Conservation (phyloP, 148 eudicot genomes). For the Persicaria maculosa region DNA sequence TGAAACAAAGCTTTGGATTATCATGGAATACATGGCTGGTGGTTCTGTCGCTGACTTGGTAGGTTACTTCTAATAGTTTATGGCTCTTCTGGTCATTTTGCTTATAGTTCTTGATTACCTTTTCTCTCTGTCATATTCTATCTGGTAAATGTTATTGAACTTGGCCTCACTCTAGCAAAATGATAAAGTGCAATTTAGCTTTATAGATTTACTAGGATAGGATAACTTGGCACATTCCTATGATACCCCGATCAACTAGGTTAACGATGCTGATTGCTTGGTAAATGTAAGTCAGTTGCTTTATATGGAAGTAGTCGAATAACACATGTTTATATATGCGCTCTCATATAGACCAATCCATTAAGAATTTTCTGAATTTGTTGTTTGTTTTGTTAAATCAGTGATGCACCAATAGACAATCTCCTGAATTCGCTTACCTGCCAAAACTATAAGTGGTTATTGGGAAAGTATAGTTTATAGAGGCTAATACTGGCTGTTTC, state of each 20-base stretch:
- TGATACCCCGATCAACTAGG: neutral
- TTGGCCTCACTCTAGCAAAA: neutral
- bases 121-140: neutral
- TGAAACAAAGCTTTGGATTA: slow-evolving; percentile 89
- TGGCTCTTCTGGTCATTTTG: slow-evolving; percentile 1
- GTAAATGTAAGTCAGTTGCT: neutral
- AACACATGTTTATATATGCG: neutral
- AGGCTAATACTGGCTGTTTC: neutral
- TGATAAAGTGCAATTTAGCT: neutral
- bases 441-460: neutral
- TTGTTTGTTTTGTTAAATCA: neutral
- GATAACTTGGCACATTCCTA: neutral
- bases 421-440: neutral
- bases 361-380: neutral
- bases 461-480: neutral
- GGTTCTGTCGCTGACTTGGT: slow-evolving; percentile 99
- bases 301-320: neutral
- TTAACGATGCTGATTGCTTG: neutral
- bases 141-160: neutral
- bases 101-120: neutral
- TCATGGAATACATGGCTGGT: slow-evolving; percentile 99
- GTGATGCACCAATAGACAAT: neutral
- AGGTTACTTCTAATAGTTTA: slow-evolving; percentile 28
- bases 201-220: neutral
- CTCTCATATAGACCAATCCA: neutral